A percentile compares a stretch with the other conserved stretches of the same genome.
Evolutionary conservation across 257 asterid species (phyloP).

Genomic region (Primulina eburnea): DNA sequence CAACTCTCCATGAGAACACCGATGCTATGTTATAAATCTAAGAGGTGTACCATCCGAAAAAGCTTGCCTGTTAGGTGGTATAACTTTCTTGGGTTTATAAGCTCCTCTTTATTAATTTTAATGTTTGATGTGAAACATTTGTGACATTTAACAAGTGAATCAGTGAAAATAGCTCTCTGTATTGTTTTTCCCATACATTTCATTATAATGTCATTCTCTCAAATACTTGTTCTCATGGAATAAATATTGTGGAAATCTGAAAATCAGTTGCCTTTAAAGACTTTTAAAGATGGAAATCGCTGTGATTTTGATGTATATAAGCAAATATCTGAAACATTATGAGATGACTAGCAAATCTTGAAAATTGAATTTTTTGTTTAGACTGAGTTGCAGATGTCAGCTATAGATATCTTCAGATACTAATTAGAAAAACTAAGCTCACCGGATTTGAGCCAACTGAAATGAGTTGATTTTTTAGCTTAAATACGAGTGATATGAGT

Average conservation of each 20-base stretch:
- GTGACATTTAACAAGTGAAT: background rate
- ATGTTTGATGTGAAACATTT: no score
- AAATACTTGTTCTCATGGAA: constrained; percentile 14
- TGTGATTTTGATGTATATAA: background rate
- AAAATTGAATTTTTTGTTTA: background rate
- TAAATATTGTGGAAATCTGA: background rate
- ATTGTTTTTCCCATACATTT: background rate
- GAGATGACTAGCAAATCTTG: constrained; percentile 11
- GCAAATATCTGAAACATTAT: background rate
- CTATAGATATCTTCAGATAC: constrained; percentile 8
- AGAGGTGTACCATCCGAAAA: no score
- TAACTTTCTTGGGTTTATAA: no score
- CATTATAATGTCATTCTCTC: constrained; percentile 11
- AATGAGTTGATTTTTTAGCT: constrained; percentile 13
- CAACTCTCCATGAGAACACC: no score
- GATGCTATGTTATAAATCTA: no score
- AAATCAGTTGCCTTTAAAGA: constrained; percentile 8
- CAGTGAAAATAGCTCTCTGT: background rate
- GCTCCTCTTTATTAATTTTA: no score
- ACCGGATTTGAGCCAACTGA: constrained; percentile 3
- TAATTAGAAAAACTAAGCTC: background rate
- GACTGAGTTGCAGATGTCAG: constrained; percentile 21
- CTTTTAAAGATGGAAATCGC: constrained; percentile 10
- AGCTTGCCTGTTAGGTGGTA: no score
- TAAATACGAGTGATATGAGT: constrained; percentile 1